Base-by-base conservation (phyloP, 2,329 filamentous ascomycete species). In the Trichoderma breve region DNA sequence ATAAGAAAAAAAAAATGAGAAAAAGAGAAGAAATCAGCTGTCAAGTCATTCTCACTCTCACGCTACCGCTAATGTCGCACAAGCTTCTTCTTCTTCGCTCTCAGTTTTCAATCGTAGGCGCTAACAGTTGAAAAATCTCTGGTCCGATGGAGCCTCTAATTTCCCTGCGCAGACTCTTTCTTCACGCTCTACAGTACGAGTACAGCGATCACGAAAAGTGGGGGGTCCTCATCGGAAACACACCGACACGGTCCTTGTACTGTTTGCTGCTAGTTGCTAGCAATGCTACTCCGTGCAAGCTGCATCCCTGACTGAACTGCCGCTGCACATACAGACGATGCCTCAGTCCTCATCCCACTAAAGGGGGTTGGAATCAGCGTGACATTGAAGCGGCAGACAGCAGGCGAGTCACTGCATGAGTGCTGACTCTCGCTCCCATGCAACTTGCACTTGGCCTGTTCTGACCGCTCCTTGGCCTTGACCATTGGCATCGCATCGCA, bases 211-310 rank as follows among this genome's bases (percentile, higher is more conserved):
- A 60, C 53, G 2, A 9, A 18, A 47, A 71, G 69, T 65, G 69
- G 69, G 66, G 57, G 64, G 21, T 15, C 7, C 21, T 8, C 36
- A 66, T 71, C 69, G 58, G 61, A 71, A 71, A 71, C 63, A 72
- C 39, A 72, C 63, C 70, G 57, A 72, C 57, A 32, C 43, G 14
- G 26, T 24, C 47, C 32, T 34, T 36, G n/a, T 39, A 51, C 43
- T 24, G 43, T 24, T 18, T 61, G n/a, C 58, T 57, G 26, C 53
- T 51, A 51, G 1, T 24, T 14, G 28, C 18, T 11, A 60, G 55
- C 55, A 32, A 58, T 30, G 55, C 55, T 43, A 43, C 60, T 39
- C 32, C n/a, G 60, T 39, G 9, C 61, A 32, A 51, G 24, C 43
- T 55, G 47, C 14, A 72, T 68, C 63, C 57, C 30, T 68, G 53